Conservation (phyloP, 495 filamentous ascomycete genomes). For the Aspergillus mulundensis region DNA sequence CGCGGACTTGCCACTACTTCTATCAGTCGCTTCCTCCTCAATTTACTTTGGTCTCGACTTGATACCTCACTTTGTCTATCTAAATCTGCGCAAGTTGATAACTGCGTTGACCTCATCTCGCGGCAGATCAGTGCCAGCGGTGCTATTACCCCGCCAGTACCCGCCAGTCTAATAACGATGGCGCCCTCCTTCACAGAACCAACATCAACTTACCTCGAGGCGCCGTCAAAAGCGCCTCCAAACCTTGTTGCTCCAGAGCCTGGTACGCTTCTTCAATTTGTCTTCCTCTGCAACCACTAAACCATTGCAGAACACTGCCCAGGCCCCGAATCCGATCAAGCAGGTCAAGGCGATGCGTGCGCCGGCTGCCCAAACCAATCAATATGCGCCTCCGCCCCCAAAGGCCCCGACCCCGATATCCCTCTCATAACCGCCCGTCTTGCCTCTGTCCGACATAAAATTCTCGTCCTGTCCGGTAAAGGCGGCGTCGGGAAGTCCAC, state of each 20-base stretch:
- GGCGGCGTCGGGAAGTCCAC: constrained; percentile 96
- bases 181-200: constrained; percentile 69
- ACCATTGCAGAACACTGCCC: constrained; percentile 74
- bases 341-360: constrained; percentile 84
- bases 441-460: constrained; percentile 78
- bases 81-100: too few relatives aligned
- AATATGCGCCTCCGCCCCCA: constrained; percentile 91
- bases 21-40: not conserved
- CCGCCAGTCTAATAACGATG: constrained; percentile 38
- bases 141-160: not conserved
- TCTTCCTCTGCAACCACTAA: not conserved
- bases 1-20: constrained; percentile 7
- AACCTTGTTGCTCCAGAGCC: constrained; percentile 90
- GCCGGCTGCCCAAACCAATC: constrained; percentile 91
- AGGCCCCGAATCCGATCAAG: constrained; percentile 81
- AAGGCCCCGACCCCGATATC: constrained; percentile 93
- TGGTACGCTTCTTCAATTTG: constrained; percentile 40
- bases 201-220: constrained; percentile 59
- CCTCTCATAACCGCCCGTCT: constrained; percentile 81
- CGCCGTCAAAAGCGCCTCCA: constrained; percentile 66
- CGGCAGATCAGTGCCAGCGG: not conserved
- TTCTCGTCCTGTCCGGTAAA: constrained; percentile 89
- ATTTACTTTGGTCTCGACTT: not conserved
- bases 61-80: not conserved
- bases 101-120: not conserved